Conservation (phyloP, 2,329 filamentous ascomycete species). For the Phialophora macrospora region DNA sequence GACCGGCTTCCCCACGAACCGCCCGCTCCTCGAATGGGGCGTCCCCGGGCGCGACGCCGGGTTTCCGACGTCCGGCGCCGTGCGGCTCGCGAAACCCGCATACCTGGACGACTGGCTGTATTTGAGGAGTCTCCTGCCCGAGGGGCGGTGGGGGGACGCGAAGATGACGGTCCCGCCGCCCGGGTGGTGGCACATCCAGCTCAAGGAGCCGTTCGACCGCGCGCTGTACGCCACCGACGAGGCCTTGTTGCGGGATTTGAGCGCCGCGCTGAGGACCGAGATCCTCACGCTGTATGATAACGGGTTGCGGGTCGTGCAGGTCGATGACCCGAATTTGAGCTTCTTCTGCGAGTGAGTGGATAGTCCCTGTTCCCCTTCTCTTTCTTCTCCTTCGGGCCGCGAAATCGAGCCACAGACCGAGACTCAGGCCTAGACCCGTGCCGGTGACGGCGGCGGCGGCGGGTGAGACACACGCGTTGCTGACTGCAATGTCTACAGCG, state of each 20-base stretch:
- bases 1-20: conserved; percentile 31
- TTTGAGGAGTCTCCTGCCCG: conserved; percentile 25
- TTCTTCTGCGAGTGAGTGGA: conserved; percentile 67
- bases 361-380: not conserved
- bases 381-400: not conserved
- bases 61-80: conserved; percentile 25
- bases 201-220: conserved; percentile 60
- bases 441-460: too few species aligned
- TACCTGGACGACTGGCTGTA: conserved; percentile 34
- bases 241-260: conserved; percentile 65
- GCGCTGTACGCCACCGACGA: conserved; percentile 54
- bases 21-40: conserved; percentile 25
- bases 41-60: conserved; percentile 19
- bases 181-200: conserved; percentile 46
- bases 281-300: conserved; percentile 65
- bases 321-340: conserved; percentile 69
- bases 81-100: conserved; percentile 22
- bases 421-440: too few species aligned
- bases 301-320: conserved; percentile 69
- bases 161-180: conserved; percentile 33
- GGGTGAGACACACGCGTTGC: too few species aligned
- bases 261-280: conserved; percentile 67
- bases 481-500: conserved; percentile 28
- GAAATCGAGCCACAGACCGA: too few species aligned
- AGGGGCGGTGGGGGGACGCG: conserved; percentile 15